phyloP scores from a whole-genome alignment of 2,329 filamentous ascomycete genomes.

The Pseudogymnoascus sp. region DNA sequence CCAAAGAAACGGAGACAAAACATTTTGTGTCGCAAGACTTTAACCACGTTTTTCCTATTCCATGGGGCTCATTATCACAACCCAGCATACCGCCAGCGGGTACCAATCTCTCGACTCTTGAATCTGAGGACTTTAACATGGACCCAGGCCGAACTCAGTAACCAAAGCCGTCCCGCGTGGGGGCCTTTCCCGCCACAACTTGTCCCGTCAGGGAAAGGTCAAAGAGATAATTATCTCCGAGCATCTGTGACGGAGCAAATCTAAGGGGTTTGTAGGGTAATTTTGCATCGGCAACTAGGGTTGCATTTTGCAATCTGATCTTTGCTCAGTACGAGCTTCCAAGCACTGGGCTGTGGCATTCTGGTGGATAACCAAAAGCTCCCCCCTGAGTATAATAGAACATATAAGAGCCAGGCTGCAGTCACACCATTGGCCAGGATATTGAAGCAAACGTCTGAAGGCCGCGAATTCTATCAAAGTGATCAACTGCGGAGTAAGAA shows the following conservation, averaged over 20 bases:
- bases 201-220: background rate
- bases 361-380: background rate
- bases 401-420: background rate
- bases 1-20: background rate
- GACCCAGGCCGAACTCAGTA: background rate
- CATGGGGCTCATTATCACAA: background rate
- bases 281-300: background rate
- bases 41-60: background rate
- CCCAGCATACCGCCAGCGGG: background rate
- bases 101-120: background rate
- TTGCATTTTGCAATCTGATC: background rate
- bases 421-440: conserved; percentile 4
- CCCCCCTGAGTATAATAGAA: background rate
- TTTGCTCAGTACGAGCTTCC: background rate
- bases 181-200: background rate
- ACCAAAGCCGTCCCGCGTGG: background rate
- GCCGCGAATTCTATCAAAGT: background rate
- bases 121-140: background rate
- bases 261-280: background rate
- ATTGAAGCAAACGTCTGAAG: background rate
- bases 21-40: background rate
- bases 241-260: background rate
- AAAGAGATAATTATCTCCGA: background rate
- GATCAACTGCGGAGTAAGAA: background rate
- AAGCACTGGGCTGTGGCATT: background rate